Base-by-base conservation (phyloP, 2,329 filamentous ascomycete species). In the Catunica adiposa region DNA sequence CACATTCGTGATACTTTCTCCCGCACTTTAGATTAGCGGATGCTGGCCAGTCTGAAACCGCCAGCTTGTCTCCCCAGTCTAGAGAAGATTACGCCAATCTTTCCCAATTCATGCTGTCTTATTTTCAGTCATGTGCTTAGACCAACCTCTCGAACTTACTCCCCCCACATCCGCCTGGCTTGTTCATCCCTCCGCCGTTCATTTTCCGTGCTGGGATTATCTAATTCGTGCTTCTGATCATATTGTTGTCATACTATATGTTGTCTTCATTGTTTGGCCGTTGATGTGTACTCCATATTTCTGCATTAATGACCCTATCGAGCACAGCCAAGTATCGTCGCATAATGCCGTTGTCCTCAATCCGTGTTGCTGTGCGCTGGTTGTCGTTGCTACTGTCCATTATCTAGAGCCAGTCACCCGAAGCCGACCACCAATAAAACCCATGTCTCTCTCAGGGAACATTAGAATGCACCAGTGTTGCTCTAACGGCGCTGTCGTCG, bases 21-120 rank as follows among this genome's bases (percentile, higher is more conserved):
- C 22, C 23, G 44, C 44, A 48, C 22, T 48, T 48, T 48, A 48
- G 44, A 48, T 48, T 26, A 26, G 26, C 22, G 44, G 44, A 48
- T 48, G 44, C 44, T 48, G n/a, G 44, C 25, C 46, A 25, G 23
- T 55, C 23, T 55, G 54, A 55, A 55, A 55, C 54, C 44, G 14
- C 37, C 34, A 37, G 31, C 20, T 34, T 38, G 23, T 48, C 44
- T 48, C 20, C n/a, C 29, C 44, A 6, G 20, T 42, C 34, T 7
- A 20, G 17, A 3, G 23, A 50, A 55, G 25, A 55, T 55, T 51
- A 29, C 47, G 54, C 54, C 23, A 51, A 55, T 55, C 46, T 51
- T 55, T 55, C 54, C 31, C 31, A 42, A 51, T 51, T 55, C 9
- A 55, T 55, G 54, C 54, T 51, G 15, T 7, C 42, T 14, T 15